Evolutionary conservation across 179 eudicot genomes (phyloP).

Genomic region (Carnegiea gigantea): DNA sequence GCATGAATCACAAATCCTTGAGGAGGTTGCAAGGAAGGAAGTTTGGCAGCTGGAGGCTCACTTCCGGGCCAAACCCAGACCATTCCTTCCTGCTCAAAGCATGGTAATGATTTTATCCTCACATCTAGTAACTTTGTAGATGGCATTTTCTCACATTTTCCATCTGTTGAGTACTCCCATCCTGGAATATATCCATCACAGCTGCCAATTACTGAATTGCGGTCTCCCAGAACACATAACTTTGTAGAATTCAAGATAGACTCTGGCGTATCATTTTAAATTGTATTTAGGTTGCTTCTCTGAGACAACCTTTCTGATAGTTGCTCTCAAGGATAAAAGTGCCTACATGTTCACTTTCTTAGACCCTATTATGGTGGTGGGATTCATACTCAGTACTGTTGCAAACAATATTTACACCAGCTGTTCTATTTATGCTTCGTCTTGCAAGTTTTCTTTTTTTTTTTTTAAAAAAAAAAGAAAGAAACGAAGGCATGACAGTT

Average conservation of each 20-base stretch:
- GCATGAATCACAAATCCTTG: conserved; percentile 83
- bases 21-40: conserved; percentile 84
- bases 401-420: neutral
- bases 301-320: neutral
- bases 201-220: neutral
- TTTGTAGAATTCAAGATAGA: neutral
- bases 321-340: neutral
- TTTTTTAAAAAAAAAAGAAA: too few species aligned
- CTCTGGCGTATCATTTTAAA: neutral
- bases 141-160: conserved; percentile 97
- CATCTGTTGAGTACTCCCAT: conserved; percentile 98
- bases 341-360: neutral
- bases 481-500: neutral
- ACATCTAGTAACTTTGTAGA: conserved; percentile 73
- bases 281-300: neutral
- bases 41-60: conserved; percentile 71
- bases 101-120: conserved; percentile 72
- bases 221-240: neutral
- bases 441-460: neutral
- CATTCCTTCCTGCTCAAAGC: conserved; percentile 94
- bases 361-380: neutral
- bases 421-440: conserved; percentile 1
- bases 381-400: neutral
- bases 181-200: conserved; percentile 39
- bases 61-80: conserved; percentile 97